Percentiles rank a stretch among this genome's conserved stretches.
Evolutionary conservation across 768 basidiomycete genomes (phyloP).

Genomic region (Mycena maculata): DNA sequence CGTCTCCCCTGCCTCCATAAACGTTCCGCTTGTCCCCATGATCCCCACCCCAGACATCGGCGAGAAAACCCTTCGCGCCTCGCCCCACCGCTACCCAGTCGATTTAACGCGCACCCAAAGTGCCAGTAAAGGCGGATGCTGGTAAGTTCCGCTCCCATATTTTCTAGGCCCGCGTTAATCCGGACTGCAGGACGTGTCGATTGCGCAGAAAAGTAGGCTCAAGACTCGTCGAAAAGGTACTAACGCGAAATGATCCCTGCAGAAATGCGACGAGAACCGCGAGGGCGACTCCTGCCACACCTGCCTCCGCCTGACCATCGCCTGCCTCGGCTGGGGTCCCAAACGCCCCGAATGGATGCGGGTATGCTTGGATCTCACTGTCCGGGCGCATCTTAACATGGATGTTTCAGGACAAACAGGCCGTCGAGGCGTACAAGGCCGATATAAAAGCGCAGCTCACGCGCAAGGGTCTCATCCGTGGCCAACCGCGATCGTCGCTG

Average conservation of each 20-base stretch:
- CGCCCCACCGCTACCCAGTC: constrained; percentile 58
- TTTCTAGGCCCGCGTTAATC: not conserved
- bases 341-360: constrained; percentile 92
- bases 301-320: constrained; percentile 81
- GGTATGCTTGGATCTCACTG: constrained; percentile 52
- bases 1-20: constrained; percentile 59
- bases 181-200: constrained; percentile 76
- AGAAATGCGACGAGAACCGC: constrained; percentile 93
- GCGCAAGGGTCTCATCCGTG: constrained; percentile 82
- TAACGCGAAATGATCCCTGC: constrained; percentile 3
- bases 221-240: not conserved
- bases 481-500: constrained; percentile 77
- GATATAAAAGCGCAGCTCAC: constrained; percentile 86
- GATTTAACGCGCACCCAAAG: constrained; percentile 65
- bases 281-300: constrained; percentile 85
- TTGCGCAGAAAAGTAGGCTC: constrained; percentile 79
- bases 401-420: constrained; percentile 76
- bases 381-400: constrained; percentile 31
- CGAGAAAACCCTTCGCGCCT: constrained; percentile 51
- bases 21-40: constrained; percentile 50
- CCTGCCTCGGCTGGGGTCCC: constrained; percentile 87
- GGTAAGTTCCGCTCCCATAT: constrained; percentile 58
- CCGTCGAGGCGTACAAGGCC: constrained; percentile 85
- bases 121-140: constrained; percentile 81
- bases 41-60: constrained; percentile 45